Evolutionary conservation across 129 eudicot genomes (phyloP).

Genomic region (Lonicera japonica): DNA sequence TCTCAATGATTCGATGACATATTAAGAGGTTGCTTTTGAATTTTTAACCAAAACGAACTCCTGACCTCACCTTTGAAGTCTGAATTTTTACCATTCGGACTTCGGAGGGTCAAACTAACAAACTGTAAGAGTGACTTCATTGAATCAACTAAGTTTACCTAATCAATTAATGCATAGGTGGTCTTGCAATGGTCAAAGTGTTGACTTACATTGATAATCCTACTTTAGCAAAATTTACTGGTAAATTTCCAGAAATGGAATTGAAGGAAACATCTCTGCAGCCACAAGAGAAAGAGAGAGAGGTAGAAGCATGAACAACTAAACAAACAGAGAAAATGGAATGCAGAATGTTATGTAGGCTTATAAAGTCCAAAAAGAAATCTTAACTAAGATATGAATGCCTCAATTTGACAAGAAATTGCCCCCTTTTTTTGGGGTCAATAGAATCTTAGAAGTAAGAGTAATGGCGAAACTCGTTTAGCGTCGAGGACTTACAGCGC

Average conservation of each 20-base stretch:
- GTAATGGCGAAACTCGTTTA: not conserved
- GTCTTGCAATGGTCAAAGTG: not conserved
- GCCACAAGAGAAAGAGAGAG: not conserved
- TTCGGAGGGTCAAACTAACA: too few relatives aligned
- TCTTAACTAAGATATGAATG: not conserved
- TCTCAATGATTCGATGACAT: too few relatives aligned
- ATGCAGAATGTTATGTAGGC: not conserved
- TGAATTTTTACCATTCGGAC: too few relatives aligned
- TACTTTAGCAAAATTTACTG: conserved; percentile 30
- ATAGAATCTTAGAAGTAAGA: too few relatives aligned
- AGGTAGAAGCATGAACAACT: conserved; percentile 6
- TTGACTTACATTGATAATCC: conserved; percentile 41
- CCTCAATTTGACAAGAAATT: too few relatives aligned
- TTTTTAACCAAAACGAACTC: too few relatives aligned
- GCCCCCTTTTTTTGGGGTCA: too few relatives aligned
- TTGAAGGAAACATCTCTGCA: conserved; percentile 67
- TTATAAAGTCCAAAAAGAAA: not conserved
- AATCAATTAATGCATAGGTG: not conserved
- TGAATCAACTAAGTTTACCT: not conserved
- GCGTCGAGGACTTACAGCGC: conserved; percentile 38
- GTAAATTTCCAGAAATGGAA: conserved; percentile 56
- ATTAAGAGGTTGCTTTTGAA: too few relatives aligned
- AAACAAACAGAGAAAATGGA: not conserved
- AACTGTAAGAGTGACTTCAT: not conserved
- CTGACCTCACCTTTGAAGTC: too few relatives aligned